phyloP scores from a whole-genome alignment of 2,329 filamentous ascomycete species.

The Dissoconium aciculare region DNA sequence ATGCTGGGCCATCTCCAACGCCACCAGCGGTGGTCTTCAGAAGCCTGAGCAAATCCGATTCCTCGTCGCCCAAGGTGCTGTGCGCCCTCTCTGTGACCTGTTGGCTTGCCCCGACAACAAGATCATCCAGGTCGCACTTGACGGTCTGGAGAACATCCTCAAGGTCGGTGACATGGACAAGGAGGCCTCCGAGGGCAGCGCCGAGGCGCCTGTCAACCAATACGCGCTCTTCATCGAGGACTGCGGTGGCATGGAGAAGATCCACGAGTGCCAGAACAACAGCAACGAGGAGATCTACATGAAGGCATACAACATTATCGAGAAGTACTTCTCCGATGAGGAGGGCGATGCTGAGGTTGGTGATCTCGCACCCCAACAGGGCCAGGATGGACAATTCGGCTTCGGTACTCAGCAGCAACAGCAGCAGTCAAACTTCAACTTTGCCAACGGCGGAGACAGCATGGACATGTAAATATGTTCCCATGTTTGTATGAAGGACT shows the following conservation, averaged over 20 bases:
- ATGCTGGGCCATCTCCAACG: conserved; percentile 98
- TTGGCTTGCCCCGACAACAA: conserved; percentile 97
- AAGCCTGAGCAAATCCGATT: conserved; percentile 98
- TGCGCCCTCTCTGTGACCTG: conserved; percentile 91
- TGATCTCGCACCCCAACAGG: conserved; percentile 57
- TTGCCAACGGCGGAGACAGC: conserved; percentile 60
- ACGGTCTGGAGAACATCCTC: conserved; percentile 96
- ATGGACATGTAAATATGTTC: conserved; percentile 56
- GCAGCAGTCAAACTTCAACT: conserved; percentile 72
- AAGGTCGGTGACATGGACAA: conserved; percentile 99
- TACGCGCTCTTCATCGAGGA: conserved; percentile 98
- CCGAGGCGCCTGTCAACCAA: conserved; percentile 70
- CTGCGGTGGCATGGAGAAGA: conserved; percentile 98
- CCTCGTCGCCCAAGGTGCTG: conserved; percentile 82
- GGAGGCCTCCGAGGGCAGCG: conserved; percentile 61
- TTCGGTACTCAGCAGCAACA: conserved; percentile 59
- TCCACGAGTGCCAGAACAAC: conserved; percentile 99
- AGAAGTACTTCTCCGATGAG: conserved; percentile 99
- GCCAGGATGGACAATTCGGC: conserved; percentile 62
- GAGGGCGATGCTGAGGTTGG: conserved; percentile 75
- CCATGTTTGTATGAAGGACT: conserved; percentile 1
- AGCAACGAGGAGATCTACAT: conserved; percentile 99
- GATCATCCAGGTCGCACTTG: conserved; percentile 97
- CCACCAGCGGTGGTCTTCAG: conserved; percentile 90
- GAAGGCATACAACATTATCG: conserved; percentile 99